Evolutionary conservation across 2,329 filamentous ascomycete genomes (phyloP).

Genomic region (Corinectria fuckeliana): DNA sequence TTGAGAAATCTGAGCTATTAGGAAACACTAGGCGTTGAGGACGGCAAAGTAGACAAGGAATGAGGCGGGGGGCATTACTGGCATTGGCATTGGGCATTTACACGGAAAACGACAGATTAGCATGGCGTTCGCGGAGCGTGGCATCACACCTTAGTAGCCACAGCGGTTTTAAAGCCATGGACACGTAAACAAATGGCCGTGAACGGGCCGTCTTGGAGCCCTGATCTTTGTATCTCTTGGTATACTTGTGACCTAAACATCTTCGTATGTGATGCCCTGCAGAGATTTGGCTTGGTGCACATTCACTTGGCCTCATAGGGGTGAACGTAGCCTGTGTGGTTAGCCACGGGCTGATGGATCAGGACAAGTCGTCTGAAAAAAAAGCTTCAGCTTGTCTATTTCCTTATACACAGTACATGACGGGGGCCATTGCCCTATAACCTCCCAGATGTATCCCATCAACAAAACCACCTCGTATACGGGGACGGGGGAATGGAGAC

Average conservation of each 20-base stretch:
- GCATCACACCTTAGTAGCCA: not conserved
- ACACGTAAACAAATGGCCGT: not conserved
- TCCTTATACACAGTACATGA: constrained; percentile 44
- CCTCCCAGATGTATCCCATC: constrained; percentile 34
- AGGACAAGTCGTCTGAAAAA: constrained; percentile 1
- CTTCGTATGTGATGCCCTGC: too few species aligned
- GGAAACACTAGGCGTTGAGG: not conserved
- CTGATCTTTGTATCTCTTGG: not conserved
- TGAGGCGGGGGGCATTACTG: not conserved
- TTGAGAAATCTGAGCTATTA: not conserved
- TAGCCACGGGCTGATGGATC: too few species aligned
- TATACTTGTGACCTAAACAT: too few species aligned
- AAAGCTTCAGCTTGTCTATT: constrained; percentile 40
- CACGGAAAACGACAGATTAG: constrained; percentile 13
- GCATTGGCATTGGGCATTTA: constrained; percentile 13
- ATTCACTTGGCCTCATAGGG: not conserved
- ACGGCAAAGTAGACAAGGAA: not conserved
- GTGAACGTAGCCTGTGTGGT: too few species aligned
- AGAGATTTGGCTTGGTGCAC: not conserved
- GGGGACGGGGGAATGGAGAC: constrained; percentile 8
- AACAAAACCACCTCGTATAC: constrained; percentile 25
- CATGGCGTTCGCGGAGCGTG: constrained; percentile 15
- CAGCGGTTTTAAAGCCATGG: not conserved
- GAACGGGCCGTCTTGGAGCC: not conserved
- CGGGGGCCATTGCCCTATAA: constrained; percentile 29